Evolutionary conservation across 176 grass and related monocot genomes (phyloP), one percentile per base, ranked within the genome.

Genomic region (Carex myosuroides): DNA sequence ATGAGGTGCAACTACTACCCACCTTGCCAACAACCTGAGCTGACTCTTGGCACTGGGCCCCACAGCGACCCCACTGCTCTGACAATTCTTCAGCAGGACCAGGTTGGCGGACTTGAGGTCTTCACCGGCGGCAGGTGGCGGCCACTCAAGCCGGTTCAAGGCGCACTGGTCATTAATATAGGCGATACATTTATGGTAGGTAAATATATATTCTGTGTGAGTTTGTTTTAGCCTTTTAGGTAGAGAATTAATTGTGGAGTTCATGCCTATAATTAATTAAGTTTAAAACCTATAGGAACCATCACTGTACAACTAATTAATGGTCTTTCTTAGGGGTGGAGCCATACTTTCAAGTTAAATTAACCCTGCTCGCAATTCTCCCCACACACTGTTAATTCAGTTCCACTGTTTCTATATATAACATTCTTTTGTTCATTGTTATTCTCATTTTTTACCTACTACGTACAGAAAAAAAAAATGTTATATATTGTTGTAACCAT

Each of bases 1-100:
- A 90, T 98, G 91, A 70, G 95, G 87, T 98, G 88, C 84, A 98
- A 98, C 90, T 91, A 93, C 86, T 98, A 98, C 86, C 95, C 95
- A 62, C 82, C 87, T 42, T 98, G 95, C 89, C 92, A 90, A 83
- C 90, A 94, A 88, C 95, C 92, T 39, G 95, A 98, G 84, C 84
- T 91, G 13, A 91, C 92, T 66, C 91, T 98, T 32, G 95, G 95
- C 41, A 94, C 92, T 3, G 95, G 95, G 3, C 95, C 92, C 78
- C 95, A 98, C 85, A 88, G 87, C 79, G 91, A 98, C 68, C 95
- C 95, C 16, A 98, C 95, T 1, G 89, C 95, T 18, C 89, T 98
- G 30, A 98, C 95, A 80, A 94, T 98, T 80, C 92, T 94, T 30
- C 87, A 93, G 16, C 95, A 98, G 89, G 95, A 98, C 84, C 54